Base-by-base conservation (phyloP, 2,329 filamentous ascomycete genomes). In the Arthroderma sp. region DNA sequence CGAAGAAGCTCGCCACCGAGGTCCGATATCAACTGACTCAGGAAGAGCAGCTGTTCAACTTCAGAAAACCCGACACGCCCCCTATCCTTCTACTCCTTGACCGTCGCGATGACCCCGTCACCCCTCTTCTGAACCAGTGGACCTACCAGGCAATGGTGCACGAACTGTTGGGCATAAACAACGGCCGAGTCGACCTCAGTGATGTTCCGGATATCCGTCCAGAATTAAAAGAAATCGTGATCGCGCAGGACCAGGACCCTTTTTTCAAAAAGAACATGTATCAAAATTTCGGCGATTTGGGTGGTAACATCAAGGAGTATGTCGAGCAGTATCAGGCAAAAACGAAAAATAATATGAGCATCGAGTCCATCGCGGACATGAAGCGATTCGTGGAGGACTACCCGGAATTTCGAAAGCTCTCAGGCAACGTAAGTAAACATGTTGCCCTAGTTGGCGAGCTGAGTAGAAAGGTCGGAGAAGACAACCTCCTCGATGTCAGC, bases 121-220 rank as follows among this genome's bases (percentile, higher is more conserved):
- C 91, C 3, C 91, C 91, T 0, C 69, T 98, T 7, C 73, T 98
- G 40, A 94, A 87, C 2, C 91, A 98, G 61, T 98, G 91, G 91
- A 98, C 91, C 28, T 98, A 98, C 58, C 91, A 98, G 66, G 91
- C 91, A n/a, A 98, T 98, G 88, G 91, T 98, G 0, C 91, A 98
- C 60, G 91, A 98, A 58, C 69, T 96, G 1, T 72, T 98, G 8
- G 91, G 91, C 4, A 94, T 98, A 53, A 78, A 84, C 47, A 96
- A 96, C 60, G 91, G 91, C n/a, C 77, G 89, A 42, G 91, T 98
- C 0, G 83, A 94, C 58, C 71, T 98, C 31, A 83, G 82, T 50
- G 77, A 85, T 45, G 80, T 94, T 0, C 85, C 85, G 8, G 87
- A 94, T 44, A 78, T 93, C 45, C 74, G 85, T 10, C 83, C 86